Conservation (phyloP, 345 rosid species). For the Salix dunnii region DNA sequence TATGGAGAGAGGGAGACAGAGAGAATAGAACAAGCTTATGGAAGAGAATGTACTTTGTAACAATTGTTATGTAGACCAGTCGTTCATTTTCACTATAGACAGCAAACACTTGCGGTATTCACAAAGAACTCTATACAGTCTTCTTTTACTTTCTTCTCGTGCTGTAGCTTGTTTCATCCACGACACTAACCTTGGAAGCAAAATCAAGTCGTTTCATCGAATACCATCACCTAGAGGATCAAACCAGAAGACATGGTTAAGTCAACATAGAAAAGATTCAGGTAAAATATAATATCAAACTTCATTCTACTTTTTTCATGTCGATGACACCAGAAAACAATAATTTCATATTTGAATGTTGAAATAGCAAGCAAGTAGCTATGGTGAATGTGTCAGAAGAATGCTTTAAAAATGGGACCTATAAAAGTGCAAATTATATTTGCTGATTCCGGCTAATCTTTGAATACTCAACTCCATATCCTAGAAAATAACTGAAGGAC, state of each 20-base stretch:
- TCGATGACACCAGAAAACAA: neutral
- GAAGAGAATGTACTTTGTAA: neutral
- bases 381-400: neutral
- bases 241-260: constrained; percentile 8
- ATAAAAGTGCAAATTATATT: neutral
- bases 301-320: neutral
- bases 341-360: neutral
- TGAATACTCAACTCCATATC: too few relatives aligned
- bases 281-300: neutral
- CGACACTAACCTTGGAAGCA: constrained; percentile 19
- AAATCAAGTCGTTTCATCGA: constrained; percentile 57
- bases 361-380: neutral
- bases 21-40: neutral
- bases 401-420: neutral
- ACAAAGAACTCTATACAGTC: constrained; percentile 32
- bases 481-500: too few relatives aligned
- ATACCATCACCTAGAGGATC: constrained; percentile 48
- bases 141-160: constrained; percentile 12
- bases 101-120: constrained; percentile 35
- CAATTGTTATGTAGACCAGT: constrained; percentile 1
- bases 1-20: too few relatives aligned
- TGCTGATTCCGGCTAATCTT: neutral
- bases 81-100: constrained; percentile 26
- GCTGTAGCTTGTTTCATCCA: constrained; percentile 29
- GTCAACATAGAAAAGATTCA: neutral